Evolutionary conservation across 257 asterid species (phyloP).

Genomic region (Solanum tacnaense): DNA sequence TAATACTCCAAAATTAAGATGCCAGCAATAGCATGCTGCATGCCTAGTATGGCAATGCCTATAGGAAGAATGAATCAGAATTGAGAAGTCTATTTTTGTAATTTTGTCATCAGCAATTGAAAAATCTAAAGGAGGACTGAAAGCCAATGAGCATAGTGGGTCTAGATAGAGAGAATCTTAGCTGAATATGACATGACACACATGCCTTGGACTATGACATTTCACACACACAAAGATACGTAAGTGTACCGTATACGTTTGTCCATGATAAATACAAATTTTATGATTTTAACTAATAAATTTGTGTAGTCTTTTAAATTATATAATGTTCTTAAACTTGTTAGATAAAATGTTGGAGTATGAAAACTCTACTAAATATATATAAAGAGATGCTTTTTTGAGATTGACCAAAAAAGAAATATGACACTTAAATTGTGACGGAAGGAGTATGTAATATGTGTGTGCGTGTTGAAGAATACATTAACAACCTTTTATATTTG

Average conservation of each 20-base stretch:
- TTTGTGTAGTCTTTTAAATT: background rate
- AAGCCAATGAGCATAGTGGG: constrained; percentile 8
- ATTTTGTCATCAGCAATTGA: constrained; percentile 4
- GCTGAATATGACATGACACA: constrained; percentile 30
- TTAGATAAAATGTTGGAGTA: background rate
- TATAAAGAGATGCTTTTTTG: background rate
- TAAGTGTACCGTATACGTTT: background rate
- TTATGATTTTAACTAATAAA: too few relatives aligned
- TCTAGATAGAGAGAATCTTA: constrained; percentile 22
- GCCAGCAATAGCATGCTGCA: background rate
- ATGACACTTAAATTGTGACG: background rate
- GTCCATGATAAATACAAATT: background rate
- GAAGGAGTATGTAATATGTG: background rate
- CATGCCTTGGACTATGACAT: constrained; percentile 30
- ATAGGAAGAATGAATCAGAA: background rate
- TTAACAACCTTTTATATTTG: background rate
- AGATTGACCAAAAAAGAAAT: background rate
- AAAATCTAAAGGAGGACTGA: background rate
- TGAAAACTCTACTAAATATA: background rate
- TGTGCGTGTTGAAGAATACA: background rate
- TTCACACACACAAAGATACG: constrained; percentile 1
- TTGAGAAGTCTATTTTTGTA: background rate
- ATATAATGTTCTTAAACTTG: background rate
- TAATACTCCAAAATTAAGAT: background rate
- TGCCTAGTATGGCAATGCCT: background rate